Conservation (phyloP, 768 basidiomycete species). For the Suillus americanus region DNA sequence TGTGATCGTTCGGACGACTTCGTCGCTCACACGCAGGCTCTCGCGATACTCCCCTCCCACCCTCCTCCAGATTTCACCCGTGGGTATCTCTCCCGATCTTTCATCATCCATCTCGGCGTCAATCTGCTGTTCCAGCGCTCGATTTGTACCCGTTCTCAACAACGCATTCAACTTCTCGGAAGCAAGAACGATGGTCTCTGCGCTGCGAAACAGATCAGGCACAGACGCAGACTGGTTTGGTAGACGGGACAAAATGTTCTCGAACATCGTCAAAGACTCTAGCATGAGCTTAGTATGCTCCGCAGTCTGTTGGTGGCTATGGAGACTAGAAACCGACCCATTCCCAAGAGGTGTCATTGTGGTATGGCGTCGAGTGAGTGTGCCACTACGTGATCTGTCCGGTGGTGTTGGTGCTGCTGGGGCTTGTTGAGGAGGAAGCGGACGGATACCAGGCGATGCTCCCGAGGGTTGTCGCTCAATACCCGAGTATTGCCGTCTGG, state of each 20-base stretch:
- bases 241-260: slow-evolving; percentile 59
- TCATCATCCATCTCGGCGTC: slow-evolving; percentile 68
- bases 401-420: slow-evolving; percentile 14
- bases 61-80: slow-evolving; percentile 57
- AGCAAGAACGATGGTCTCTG: slow-evolving; percentile 61
- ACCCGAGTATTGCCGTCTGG: slow-evolving; percentile 20
- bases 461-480: slow-evolving; percentile 17
- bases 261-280: slow-evolving; percentile 70
- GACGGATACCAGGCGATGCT: slow-evolving; percentile 14
- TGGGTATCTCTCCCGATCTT: slow-evolving; percentile 19
- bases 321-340: slow-evolving; percentile 13
- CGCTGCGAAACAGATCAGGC: slow-evolving; percentile 58
- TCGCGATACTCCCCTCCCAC: slow-evolving; percentile 76
- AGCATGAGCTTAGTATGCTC: slow-evolving; percentile 74
- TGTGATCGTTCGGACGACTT: slow-evolving; percentile 74
- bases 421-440: slow-evolving; percentile 15
- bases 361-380: slow-evolving; percentile 13
- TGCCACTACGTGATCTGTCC: slow-evolving; percentile 14
- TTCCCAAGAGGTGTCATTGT: slow-evolving; percentile 19
- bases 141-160: slow-evolving; percentile 52
- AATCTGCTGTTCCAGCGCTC: slow-evolving; percentile 72
- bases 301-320: slow-evolving; percentile 25
- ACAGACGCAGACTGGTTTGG: slow-evolving; percentile 44
- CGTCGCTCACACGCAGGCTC: slow-evolving; percentile 69
- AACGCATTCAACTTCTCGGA: slow-evolving; percentile 68